Base-by-base conservation (phyloP, 805 yeast genomes). In the Pichia thaimueangensis region DNA sequence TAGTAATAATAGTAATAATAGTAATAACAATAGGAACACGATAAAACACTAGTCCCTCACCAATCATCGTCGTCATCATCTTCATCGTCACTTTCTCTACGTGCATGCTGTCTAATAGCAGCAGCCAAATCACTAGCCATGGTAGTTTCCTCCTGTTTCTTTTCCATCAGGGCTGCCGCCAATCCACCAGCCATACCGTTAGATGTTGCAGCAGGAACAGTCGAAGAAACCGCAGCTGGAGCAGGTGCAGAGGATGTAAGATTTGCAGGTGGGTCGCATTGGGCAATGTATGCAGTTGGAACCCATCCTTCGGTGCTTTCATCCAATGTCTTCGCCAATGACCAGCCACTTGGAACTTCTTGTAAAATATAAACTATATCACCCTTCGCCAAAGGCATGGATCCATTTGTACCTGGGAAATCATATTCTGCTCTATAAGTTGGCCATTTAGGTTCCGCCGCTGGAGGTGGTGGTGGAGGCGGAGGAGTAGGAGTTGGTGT, bases 301-400 rank as follows among this genome's bases (percentile, higher is more conserved):
- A 93, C 91, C 98, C 98, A 93, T 5, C 99, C 99, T 60, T 88
- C 93, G 43, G 69, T 74, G 1, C 81, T 57, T 31, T 85, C 93
- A 55, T 83, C 89, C 47, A 82, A 60, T 27, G 78, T 70, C 59
- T 83, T 84, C 9, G 88, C 97, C 45, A 93, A 70, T 54, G 95
- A 91, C 99, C 99, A 93, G 15, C 96, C 96, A 48, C 86, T 89
- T 35, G 81, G 79, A 44, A 82, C 86, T 49, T 82, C 78, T 56
- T 75, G 81, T 3, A 80, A 66, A 27, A 93, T 77, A 47, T 78
- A 78, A 29, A 91, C 79, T 36, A 86, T 68, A 35, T 85, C 84
- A 45, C 85, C 96, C 54, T 82, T 84, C 6, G 71, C 64, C 30
- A 91, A 69, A 6, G 96, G 87, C 45, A 89, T 69, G 8, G 93